Conservation (phyloP, 768 basidiomycete species). For the Termitomyces sp. region DNA sequence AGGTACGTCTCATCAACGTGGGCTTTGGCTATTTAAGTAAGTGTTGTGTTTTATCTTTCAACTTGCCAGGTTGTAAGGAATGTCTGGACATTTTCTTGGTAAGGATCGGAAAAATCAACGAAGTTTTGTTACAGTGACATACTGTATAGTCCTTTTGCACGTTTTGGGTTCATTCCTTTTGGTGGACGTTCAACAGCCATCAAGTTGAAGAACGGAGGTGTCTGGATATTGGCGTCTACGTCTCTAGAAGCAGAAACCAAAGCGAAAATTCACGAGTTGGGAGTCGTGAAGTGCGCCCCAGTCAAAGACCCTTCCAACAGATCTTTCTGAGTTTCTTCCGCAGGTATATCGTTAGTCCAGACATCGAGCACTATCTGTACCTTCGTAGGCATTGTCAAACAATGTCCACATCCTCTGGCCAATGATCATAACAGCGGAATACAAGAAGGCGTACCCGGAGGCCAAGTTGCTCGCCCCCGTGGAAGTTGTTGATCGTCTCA, state of each 20-base stretch:
- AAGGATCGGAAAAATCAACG: conserved; percentile 5
- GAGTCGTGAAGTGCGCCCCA: conserved; percentile 53
- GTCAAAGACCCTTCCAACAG: background rate
- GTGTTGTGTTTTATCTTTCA: background rate
- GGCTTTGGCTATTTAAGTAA: background rate
- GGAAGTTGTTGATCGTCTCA: conserved; percentile 43
- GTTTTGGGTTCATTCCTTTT: conserved; percentile 58
- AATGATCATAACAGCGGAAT: conserved; percentile 35
- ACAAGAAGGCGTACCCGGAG: conserved; percentile 55
- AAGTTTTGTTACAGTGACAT: background rate
- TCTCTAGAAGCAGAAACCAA: conserved; percentile 62
- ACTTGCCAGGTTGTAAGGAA: conserved; percentile 34
- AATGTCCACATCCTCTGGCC: too few species aligned
- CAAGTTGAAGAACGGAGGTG: conserved; percentile 53
- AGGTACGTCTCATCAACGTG: conserved; percentile 20
- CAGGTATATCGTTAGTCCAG: conserved; percentile 53
- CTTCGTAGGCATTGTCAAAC: conserved; percentile 30
- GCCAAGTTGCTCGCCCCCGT: conserved; percentile 64
- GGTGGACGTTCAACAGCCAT: conserved; percentile 80
- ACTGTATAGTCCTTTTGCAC: conserved; percentile 49
- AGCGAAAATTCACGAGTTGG: conserved; percentile 52
- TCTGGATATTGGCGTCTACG: conserved; percentile 77
- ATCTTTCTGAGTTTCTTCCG: background rate
- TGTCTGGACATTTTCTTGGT: conserved; percentile 63
- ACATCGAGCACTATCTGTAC: conserved; percentile 52